These are phyloP conservation scores for Fraxinus latifolia DNA, from an alignment of 305 asterid species.

Conservation along the genomic window DNA sequence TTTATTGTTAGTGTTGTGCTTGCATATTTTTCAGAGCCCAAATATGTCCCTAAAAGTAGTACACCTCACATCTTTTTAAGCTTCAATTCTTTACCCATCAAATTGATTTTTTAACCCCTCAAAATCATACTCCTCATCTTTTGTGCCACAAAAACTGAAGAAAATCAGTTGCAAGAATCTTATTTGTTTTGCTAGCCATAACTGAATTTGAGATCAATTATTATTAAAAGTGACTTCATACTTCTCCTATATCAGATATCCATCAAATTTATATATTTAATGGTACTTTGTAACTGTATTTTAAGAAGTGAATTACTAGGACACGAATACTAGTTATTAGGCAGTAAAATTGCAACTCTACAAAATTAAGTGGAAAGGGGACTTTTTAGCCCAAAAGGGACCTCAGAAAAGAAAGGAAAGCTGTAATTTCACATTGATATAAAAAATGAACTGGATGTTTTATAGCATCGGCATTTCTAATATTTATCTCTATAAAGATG, in stretches of 20 bases:
- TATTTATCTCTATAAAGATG: not conserved
- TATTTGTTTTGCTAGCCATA: not conserved
- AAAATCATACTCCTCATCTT: not conserved
- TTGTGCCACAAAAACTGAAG: not conserved
- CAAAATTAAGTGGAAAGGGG: not conserved
- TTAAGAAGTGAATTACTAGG: not conserved
- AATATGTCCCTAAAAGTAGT: not conserved
- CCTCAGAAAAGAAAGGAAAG: not conserved
- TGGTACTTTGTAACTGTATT: not conserved
- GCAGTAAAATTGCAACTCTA: not conserved
- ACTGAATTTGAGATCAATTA: not conserved
- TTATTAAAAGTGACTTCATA: not conserved
- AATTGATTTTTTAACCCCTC: not conserved
- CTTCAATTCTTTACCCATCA: not conserved
- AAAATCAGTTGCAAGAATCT: not conserved
- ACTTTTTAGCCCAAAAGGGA: too few relatives aligned
- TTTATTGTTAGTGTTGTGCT: not conserved
- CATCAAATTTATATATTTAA: not conserved
- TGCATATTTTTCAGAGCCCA: not conserved
- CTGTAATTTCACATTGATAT: not conserved
- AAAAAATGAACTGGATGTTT: not conserved
- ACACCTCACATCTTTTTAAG: not conserved
- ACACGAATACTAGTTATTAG: not conserved
- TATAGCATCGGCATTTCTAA: not conserved
- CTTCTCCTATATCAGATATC: not conserved